These are phyloP conservation scores for Boletus reticulatus DNA, from an alignment of 768 basidiomycete species.

Conservation along the genomic window DNA sequence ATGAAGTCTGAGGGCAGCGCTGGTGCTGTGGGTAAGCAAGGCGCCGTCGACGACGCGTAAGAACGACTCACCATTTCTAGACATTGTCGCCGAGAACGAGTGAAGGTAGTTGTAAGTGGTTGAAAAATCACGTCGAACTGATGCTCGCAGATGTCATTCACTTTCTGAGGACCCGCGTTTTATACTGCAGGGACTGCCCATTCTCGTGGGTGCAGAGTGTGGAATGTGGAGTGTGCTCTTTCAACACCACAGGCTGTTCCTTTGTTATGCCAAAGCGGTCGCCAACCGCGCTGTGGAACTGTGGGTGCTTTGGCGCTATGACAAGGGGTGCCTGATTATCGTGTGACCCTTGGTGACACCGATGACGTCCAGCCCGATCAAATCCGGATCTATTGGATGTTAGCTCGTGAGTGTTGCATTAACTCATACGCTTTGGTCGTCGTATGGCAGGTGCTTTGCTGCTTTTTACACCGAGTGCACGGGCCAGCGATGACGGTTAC, in stretches of 20 bases:
- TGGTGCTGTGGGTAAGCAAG: neutral
- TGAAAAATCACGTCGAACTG: neutral
- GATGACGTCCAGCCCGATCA: neutral
- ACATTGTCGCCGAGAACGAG: neutral
- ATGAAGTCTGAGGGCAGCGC: neutral
- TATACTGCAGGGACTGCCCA: conserved; percentile 3
- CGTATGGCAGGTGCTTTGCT: no score
- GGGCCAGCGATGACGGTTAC: no score
- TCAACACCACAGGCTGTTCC: neutral
- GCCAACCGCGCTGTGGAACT: neutral
- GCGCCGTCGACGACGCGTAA: neutral
- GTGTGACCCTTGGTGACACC: neutral
- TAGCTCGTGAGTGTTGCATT: no score
- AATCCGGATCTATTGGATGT: no score
- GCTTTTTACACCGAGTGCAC: no score
- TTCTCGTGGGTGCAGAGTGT: neutral
- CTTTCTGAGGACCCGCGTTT: neutral
- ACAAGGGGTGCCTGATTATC: conserved; percentile 1
- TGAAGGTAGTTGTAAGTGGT: neutral
- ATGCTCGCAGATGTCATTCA: neutral
- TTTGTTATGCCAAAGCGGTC: conserved; percentile 1
- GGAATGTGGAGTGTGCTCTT: neutral
- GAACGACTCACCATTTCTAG: neutral
- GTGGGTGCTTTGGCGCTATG: neutral
- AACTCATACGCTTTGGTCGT: no score